A percentile compares a stretch with the other conserved stretches of the same genome.
phyloP scores from a whole-genome alignment of 2,329 filamentous ascomycete genomes.

The Thelonectria olida region DNA sequence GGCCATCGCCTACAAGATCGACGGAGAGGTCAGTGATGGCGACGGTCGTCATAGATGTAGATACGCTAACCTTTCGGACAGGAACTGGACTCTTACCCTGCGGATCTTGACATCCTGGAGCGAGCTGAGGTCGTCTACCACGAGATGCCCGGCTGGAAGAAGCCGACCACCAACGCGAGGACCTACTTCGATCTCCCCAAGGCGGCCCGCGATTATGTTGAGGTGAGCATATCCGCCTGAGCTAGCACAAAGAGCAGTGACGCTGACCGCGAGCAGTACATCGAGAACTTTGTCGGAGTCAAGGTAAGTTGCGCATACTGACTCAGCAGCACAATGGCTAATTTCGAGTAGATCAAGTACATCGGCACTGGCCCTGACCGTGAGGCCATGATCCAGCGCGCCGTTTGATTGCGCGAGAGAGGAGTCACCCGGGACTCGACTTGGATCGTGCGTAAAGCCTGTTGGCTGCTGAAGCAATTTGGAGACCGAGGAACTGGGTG shows the following conservation, averaged over 20 bases:
- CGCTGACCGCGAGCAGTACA: constrained; percentile 51
- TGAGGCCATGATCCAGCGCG: constrained; percentile 67
- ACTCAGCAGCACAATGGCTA: constrained; percentile 25
- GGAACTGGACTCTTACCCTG: constrained; percentile 64
- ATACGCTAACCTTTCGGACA: constrained; percentile 40
- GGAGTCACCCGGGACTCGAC: constrained; percentile 18
- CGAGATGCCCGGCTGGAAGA: constrained; percentile 76
- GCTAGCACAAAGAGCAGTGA: constrained; percentile 20
- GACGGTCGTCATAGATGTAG: constrained; percentile 24
- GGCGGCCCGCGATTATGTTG: constrained; percentile 72
- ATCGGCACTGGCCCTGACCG: constrained; percentile 74
- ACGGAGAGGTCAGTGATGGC: constrained; percentile 38
- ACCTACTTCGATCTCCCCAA: constrained; percentile 70
- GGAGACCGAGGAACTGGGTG: constrained; percentile 18
- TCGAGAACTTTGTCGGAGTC: constrained; percentile 72
- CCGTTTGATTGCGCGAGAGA: constrained; percentile 22
- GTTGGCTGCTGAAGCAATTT: constrained; percentile 23
- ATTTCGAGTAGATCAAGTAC: constrained; percentile 58
- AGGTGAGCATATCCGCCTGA: constrained; percentile 44
- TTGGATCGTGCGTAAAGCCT: constrained; percentile 21
- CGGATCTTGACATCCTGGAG: constrained; percentile 66
- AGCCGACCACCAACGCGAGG: constrained; percentile 67
- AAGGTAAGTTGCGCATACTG: constrained; percentile 46
- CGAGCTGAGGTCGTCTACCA: constrained; percentile 72
- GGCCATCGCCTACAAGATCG: constrained; percentile 72